Percentiles rank a stretch among this genome's conserved stretches.
Conservation (phyloP, 768 basidiomycete species). For the Pisolithus albus region DNA sequence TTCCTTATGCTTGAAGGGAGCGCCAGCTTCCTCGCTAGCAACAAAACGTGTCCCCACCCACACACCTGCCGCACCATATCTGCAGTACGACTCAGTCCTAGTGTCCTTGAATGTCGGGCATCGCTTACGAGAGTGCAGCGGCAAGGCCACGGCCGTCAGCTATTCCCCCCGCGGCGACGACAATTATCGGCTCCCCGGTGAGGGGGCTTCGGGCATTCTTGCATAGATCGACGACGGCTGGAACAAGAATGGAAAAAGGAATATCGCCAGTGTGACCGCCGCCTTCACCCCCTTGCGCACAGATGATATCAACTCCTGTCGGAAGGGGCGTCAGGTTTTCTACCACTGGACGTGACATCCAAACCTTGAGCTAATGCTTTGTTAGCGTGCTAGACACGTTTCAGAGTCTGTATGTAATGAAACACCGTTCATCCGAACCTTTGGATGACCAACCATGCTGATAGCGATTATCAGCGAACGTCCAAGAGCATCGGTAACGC, state of each 20-base stretch:
- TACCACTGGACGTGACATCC: background rate
- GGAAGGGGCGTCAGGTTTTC: background rate
- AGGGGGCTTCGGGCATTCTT: constrained; percentile 62
- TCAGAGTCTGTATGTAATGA: constrained; percentile 1
- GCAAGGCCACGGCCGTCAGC: constrained; percentile 79
- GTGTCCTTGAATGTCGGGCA: background rate
- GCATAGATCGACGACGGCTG: constrained; percentile 76
- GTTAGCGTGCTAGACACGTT: constrained; percentile 47
- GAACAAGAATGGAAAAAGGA: constrained; percentile 75
- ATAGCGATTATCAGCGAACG: constrained; percentile 1
- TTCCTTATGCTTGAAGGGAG: constrained; percentile 68
- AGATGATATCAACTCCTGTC: constrained; percentile 81
- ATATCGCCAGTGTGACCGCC: constrained; percentile 86
- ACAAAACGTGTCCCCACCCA: constrained; percentile 90
- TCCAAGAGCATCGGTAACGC: constrained; percentile 6
- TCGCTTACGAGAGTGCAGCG: constrained; percentile 55
- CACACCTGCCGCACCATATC: constrained; percentile 77
- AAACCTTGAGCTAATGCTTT: constrained; percentile 70
- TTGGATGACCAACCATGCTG: constrained; percentile 83
- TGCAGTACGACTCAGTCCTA: constrained; percentile 18
- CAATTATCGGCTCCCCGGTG: constrained; percentile 67
- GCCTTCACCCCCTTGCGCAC: constrained; percentile 83
- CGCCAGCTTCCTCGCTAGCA: constrained; percentile 73
- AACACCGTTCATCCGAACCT: constrained; percentile 34
- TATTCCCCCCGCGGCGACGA: constrained; percentile 82